Evolutionary conservation across 2,329 filamentous ascomycete species (phyloP).

Genomic region (Knoxdaviesia proteae): DNA sequence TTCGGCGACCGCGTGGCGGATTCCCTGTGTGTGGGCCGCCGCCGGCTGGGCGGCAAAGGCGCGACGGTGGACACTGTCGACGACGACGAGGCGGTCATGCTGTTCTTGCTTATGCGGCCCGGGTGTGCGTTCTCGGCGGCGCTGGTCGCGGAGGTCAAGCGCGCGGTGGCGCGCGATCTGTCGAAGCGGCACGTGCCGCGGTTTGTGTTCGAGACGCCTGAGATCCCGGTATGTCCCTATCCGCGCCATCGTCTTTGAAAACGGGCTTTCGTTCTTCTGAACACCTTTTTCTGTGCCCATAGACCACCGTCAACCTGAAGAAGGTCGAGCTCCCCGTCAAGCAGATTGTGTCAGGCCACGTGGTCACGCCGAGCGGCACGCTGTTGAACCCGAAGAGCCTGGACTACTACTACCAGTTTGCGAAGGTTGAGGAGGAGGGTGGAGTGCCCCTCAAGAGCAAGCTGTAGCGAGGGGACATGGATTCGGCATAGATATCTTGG

Average conservation of each 20-base stretch:
- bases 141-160: conserved; percentile 38
- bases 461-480: neutral
- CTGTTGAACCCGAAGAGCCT: conserved; percentile 56
- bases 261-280: neutral
- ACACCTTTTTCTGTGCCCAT: neutral
- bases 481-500: too few species aligned
- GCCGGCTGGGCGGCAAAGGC: conserved; percentile 23
- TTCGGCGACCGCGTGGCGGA: conserved; percentile 46
- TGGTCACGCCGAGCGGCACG: conserved; percentile 55
- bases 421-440: conserved; percentile 8
- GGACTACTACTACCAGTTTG: conserved; percentile 63
- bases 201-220: conserved; percentile 60
- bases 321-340: conserved; percentile 75
- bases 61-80: conserved; percentile 11
- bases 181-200: conserved; percentile 58
- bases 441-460: neutral
- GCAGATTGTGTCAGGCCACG: conserved; percentile 58
- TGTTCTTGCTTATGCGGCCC: conserved; percentile 34
- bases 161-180: conserved; percentile 41
- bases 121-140: conserved; percentile 30
- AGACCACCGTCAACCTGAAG: conserved; percentile 68
- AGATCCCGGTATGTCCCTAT: conserved; percentile 46
- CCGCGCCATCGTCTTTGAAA: neutral
- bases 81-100: conserved; percentile 29
- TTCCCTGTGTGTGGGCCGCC: conserved; percentile 62